Conservation (phyloP, 345 rosid species). For the Hypericum androsaemum region DNA sequence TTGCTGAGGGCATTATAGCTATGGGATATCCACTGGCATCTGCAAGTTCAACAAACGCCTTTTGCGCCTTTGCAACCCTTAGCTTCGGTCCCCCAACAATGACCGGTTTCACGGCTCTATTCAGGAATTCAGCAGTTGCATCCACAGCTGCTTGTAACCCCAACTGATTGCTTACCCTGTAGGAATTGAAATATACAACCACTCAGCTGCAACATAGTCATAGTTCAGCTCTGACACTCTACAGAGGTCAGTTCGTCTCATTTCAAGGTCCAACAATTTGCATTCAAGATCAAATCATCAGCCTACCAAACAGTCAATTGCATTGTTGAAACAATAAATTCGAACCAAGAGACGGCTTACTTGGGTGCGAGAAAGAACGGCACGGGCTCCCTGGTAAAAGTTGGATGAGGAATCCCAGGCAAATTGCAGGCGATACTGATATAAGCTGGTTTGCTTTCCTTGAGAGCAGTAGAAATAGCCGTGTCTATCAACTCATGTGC, state of each 20-base stretch:
- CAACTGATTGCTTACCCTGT: constrained; percentile 54
- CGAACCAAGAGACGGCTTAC: constrained; percentile 25
- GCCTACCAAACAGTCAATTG: not conserved
- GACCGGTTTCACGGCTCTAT: constrained; percentile 71
- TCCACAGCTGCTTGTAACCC: constrained; percentile 72
- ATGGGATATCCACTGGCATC: constrained; percentile 46
- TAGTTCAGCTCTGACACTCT: no score
- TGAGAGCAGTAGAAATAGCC: constrained; percentile 61
- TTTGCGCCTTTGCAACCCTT: constrained; percentile 46
- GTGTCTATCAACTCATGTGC: constrained; percentile 61
- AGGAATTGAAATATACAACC: constrained; percentile 5
- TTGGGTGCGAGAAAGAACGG: constrained; percentile 49
- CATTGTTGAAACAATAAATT: not conserved
- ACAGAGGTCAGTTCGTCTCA: no score
- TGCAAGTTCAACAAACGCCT: constrained; percentile 43
- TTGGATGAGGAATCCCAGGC: constrained; percentile 55
- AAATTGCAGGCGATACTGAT: constrained; percentile 63
- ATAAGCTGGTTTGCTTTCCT: constrained; percentile 64
- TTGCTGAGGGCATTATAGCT: constrained; percentile 60
- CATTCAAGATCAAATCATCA: not conserved
- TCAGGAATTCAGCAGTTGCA: constrained; percentile 50
- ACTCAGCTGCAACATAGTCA: no score
- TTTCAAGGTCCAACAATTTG: no score
- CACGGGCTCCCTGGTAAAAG: constrained; percentile 51
- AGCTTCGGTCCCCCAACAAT: constrained; percentile 57